Evolutionary conservation across 441 rosid species (phyloP).

Genomic region (Pelargonium cotyledonis): DNA sequence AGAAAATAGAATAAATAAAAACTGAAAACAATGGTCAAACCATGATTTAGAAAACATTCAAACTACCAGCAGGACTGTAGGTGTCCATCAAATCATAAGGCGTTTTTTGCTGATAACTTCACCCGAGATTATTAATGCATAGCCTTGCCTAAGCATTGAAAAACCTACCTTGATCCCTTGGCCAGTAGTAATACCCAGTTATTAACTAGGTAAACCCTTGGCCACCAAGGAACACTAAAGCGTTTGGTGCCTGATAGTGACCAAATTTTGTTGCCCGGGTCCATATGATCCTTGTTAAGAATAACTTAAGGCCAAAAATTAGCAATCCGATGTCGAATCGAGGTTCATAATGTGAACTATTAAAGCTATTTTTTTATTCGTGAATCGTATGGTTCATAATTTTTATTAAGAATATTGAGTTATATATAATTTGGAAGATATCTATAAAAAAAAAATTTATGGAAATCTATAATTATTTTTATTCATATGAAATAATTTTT

Average conservation of each 20-base stretch:
- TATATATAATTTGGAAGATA: no score
- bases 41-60: background rate
- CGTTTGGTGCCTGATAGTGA: background rate
- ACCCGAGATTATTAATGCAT: background rate
- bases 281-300: background rate
- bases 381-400: no score
- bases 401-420: no score
- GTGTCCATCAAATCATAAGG: constrained; percentile 7
- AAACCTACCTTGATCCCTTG: constrained; percentile 4
- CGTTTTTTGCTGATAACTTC: constrained; percentile 6
- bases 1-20: constrained; percentile 20
- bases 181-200: background rate
- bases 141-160: background rate
- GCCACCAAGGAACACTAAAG: background rate
- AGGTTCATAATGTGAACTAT: no score
- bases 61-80: constrained; percentile 1
- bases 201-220: constrained; percentile 1
- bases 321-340: no score
- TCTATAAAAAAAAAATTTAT: no score
- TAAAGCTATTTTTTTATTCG: no score
- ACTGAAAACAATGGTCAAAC: constrained; percentile 10
- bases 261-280: background rate
- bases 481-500: no score
- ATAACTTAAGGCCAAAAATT: background rate
- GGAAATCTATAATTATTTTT: no score